A percentile compares a stretch with the other conserved stretches of the same genome.
Conservation (phyloP, 2,329 filamentous ascomycete genomes). For the Aspergillus melleus region DNA sequence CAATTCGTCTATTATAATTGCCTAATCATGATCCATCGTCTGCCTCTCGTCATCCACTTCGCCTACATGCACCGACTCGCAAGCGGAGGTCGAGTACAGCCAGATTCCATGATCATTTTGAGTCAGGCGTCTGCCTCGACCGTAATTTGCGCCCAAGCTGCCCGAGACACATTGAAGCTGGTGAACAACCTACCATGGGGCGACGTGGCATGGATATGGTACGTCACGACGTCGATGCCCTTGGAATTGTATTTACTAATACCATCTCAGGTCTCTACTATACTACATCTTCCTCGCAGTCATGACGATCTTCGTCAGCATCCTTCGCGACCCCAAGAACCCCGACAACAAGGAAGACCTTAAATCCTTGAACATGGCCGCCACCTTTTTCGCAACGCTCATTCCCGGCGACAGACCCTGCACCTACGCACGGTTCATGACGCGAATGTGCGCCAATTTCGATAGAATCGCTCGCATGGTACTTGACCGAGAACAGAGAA, state of each 20-base stretch:
- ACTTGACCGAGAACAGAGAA: slow-evolving; percentile 83
- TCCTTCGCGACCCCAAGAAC: slow-evolving; percentile 85
- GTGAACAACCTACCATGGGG: slow-evolving; percentile 93
- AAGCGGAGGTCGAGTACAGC: slow-evolving; percentile 50
- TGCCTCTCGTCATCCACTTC: slow-evolving; percentile 90
- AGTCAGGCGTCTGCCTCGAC: slow-evolving; percentile 86
- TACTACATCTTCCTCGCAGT: slow-evolving; percentile 94
- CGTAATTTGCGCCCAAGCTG: slow-evolving; percentile 82
- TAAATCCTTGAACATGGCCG: slow-evolving; percentile 81
- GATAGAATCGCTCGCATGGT: slow-evolving; percentile 85
- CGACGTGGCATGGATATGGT: slow-evolving; percentile 93
- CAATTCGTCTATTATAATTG: slow-evolving; percentile 97
- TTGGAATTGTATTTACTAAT: slow-evolving; percentile 4
- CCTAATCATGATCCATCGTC: slow-evolving; percentile 90
- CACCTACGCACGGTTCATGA: slow-evolving; percentile 84
- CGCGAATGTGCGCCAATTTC: slow-evolving; percentile 85
- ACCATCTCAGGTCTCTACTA: slow-evolving; percentile 65
- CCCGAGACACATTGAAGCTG: slow-evolving; percentile 83
- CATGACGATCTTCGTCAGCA: slow-evolving; percentile 89
- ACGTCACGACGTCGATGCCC: slow-evolving; percentile 33
- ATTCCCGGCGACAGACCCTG: slow-evolving; percentile 75
- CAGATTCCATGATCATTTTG: slow-evolving; percentile 65
- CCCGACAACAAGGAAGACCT: slow-evolving; percentile 79
- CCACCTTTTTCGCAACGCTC: slow-evolving; percentile 82
- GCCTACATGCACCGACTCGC: slow-evolving; percentile 84